Evolutionary conservation across 345 rosid species (phyloP), one percentile per base, ranked within the genome.

Genomic region (Dimocarpus longan): DNA sequence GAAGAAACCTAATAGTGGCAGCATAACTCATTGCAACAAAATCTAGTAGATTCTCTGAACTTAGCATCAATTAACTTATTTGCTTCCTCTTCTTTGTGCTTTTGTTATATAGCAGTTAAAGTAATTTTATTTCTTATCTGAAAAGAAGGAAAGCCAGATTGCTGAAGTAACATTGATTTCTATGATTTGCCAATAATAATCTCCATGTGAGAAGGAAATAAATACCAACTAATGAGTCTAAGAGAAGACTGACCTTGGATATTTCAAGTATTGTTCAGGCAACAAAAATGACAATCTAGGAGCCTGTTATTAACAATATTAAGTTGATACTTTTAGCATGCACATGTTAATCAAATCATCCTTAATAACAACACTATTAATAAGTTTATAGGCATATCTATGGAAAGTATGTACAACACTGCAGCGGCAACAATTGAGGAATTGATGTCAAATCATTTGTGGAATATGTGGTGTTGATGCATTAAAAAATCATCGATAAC

Each of bases 241-340:
- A 21, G 37, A 82, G 79, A 69, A 46, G 78, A 81, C 85, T 83
- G 70, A 90, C 98, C 97, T 93, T 11, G 99, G 99, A 83, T 90
- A 95, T 76, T 89, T 90, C 88, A 83, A 68, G 89, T 90, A 95
- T 66, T 92, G 97, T 82, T 85, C 76, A 32, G 99, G 99, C 85
- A 95, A 83, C 89, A 95, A 80, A 90, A 95, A 95, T 26, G 98
- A 93, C 81, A 95, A 85, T 63, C 97, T 98, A 66, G 99, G 97
- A 71, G 99, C 99, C 98, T 95, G 91, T 81, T 83, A 68, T 77
- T 86, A 79, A 72, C 63, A 66, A 70, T 73, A 81, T 71, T 10
- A 66, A 71, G 70, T 76, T 82, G 39, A 71, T 70, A 63, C 1
- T 32, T 32, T 32, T 32, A 22, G 18, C 43, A 73, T 71, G 74